Percentiles rank a stretch among this genome's conserved stretches.
phyloP scores from a whole-genome alignment of 2,329 filamentous ascomycete genomes.

The Paramyrothecium roridum region DNA sequence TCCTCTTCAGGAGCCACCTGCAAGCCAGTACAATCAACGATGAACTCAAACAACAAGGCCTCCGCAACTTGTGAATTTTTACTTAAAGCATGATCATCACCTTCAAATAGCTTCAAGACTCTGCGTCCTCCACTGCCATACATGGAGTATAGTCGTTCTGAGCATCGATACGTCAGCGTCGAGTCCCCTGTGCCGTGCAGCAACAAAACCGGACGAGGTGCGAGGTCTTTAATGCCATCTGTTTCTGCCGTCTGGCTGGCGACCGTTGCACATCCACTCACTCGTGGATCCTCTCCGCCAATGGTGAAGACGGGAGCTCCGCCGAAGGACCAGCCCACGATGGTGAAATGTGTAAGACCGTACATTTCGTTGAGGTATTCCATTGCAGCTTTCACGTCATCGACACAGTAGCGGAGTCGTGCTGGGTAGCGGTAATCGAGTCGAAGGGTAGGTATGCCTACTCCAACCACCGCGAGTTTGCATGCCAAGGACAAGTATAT shows the following conservation, averaged over 20 bases:
- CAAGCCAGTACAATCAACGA: not conserved
- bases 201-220: not conserved
- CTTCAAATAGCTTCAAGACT: not conserved
- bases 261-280: not conserved
- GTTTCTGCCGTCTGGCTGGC: not conserved
- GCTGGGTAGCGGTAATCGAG: not conserved
- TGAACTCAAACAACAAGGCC: not conserved
- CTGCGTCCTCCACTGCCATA: not conserved
- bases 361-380: not conserved
- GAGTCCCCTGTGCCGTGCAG: not conserved
- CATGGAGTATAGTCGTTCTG: not conserved
- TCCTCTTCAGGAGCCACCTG: not conserved
- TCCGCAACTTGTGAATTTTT: not conserved
- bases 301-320: not conserved
- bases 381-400: not conserved
- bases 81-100: not conserved
- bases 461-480: not conserved
- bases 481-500: not conserved
- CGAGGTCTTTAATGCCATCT: not conserved
- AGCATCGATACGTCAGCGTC: not conserved
- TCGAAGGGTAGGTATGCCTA: not conserved
- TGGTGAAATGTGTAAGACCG: not conserved
- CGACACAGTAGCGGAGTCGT: not conserved
- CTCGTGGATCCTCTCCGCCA: not conserved
- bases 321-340: not conserved